A percentile compares a stretch with the other conserved stretches of the same genome.
Evolutionary conservation across 495 filamentous ascomycete species (phyloP).

Genomic region (Aspergillus avenaceus): DNA sequence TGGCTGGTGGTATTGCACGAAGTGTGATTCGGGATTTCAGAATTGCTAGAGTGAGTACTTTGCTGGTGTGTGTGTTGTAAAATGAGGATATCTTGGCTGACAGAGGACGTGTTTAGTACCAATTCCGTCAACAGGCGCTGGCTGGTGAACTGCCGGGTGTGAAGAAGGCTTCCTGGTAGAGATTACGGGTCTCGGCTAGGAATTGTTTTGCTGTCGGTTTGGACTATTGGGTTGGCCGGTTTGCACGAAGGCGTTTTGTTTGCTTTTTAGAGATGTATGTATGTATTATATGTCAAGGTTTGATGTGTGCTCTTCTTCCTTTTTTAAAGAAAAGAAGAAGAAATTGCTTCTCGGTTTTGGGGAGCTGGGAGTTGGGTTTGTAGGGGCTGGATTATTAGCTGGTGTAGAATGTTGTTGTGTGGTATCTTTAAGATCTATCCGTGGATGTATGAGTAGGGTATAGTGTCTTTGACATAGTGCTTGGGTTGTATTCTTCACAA

Average conservation of each 20-base stretch:
- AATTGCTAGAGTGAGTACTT: constrained; percentile 72
- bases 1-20: constrained; percentile 78
- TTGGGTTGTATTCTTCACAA: too few species aligned
- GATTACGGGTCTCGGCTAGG: background rate
- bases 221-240: constrained; percentile 18
- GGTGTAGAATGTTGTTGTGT: too few species aligned
- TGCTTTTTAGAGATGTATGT: background rate
- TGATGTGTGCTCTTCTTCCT: background rate
- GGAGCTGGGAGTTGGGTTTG: too few species aligned
- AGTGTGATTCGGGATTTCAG: constrained; percentile 88
- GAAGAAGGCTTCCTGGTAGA: constrained; percentile 90
- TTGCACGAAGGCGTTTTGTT: constrained; percentile 30
- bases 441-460: too few species aligned
- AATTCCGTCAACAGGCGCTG: constrained; percentile 85
- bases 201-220: constrained; percentile 10
- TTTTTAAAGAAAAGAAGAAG: background rate
- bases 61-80: background rate
- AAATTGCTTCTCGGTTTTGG: background rate
- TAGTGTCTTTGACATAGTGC: too few species aligned
- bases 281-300: constrained; percentile 10
- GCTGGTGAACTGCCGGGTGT: constrained; percentile 89
- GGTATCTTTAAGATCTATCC: too few species aligned
- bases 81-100: background rate
- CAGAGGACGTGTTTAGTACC: constrained; percentile 58
- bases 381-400: too few species aligned